phyloP scores from a whole-genome alignment of 345 rosid genomes.

The Erodium maritimum region DNA sequence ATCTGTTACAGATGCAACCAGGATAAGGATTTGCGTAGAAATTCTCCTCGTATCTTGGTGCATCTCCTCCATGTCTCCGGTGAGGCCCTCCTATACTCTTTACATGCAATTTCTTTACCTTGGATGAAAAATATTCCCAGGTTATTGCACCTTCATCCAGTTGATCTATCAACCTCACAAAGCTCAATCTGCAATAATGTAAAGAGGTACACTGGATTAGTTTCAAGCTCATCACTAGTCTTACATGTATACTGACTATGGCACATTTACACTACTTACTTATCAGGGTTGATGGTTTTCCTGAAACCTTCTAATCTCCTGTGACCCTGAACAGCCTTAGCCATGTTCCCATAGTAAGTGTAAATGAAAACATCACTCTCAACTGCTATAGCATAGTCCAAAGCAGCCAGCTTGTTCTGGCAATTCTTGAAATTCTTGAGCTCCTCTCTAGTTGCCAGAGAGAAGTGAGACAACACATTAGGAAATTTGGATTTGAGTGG shows the following conservation, averaged over 20 bases:
- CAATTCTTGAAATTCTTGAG: slow-evolving; percentile 20
- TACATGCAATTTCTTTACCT: slow-evolving; percentile 32
- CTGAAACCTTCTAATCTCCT: slow-evolving; percentile 56
- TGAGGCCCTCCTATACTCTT: slow-evolving; percentile 47
- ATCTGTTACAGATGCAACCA: slow-evolving; percentile 50
- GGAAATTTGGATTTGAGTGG: slow-evolving; percentile 41
- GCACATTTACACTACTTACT: slow-evolving; percentile 18
- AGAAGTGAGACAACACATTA: slow-evolving; percentile 35
- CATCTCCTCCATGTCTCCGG: slow-evolving; percentile 25
- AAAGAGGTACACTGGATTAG: background rate
- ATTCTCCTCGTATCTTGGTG: slow-evolving; percentile 37
- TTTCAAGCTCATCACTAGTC: background rate
- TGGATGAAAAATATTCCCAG: slow-evolving; percentile 34
- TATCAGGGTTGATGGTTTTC: slow-evolving; percentile 60
- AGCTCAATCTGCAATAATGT: slow-evolving; percentile 29
- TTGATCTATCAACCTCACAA: slow-evolving; percentile 47
- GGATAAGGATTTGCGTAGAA: slow-evolving; percentile 72
- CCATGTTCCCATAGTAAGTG: slow-evolving; percentile 79
- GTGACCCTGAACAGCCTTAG: slow-evolving; percentile 63
- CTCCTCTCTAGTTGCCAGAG: slow-evolving; percentile 46
- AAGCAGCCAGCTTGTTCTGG: slow-evolving; percentile 59
- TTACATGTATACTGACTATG: too few species aligned
- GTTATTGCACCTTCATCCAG: slow-evolving; percentile 32
- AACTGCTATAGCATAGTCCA: slow-evolving; percentile 54
- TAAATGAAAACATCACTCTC: slow-evolving; percentile 52